Percentiles rank a stretch among this genome's conserved stretches.
Evolutionary conservation across 768 basidiomycete species (phyloP).

Genomic region (Tricholoma sp.): DNA sequence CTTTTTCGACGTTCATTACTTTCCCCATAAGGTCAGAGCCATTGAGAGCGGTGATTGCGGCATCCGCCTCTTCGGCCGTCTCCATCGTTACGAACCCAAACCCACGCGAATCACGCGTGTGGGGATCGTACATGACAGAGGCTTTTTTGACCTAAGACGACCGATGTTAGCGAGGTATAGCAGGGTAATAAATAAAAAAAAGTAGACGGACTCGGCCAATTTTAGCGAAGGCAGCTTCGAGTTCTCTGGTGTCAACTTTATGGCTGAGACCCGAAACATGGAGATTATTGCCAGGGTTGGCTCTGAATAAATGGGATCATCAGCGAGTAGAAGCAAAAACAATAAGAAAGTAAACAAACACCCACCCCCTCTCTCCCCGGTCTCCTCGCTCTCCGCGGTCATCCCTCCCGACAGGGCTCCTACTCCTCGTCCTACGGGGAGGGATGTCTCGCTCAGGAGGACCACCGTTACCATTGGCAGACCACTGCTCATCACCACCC

Average conservation of each 20-base stretch:
- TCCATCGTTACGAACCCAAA: constrained; percentile 81
- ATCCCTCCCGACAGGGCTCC: constrained; percentile 67
- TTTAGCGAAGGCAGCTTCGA: constrained; percentile 86
- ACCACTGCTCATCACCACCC: constrained; percentile 58
- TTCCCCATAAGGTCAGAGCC: constrained; percentile 86
- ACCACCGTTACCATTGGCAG: constrained; percentile 28
- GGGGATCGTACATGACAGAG: constrained; percentile 68
- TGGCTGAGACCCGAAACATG: constrained; percentile 56
- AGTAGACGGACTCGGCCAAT: constrained; percentile 68
- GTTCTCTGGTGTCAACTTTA: constrained; percentile 71
- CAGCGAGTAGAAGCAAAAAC: not conserved
- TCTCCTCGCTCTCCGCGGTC: not conserved
- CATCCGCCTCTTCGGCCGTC: constrained; percentile 82
- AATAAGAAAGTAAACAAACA: constrained; percentile 14
- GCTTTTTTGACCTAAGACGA: constrained; percentile 59
- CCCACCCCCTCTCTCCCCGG: constrained; percentile 49
- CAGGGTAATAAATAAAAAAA: not conserved
- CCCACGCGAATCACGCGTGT: constrained; percentile 59
- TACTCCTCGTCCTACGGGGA: constrained; percentile 67
- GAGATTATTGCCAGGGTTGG: constrained; percentile 65
- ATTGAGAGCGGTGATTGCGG: constrained; percentile 81
- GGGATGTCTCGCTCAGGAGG: constrained; percentile 45
- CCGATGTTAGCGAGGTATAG: not conserved
- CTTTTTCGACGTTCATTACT: constrained; percentile 84
- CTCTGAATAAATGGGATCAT: constrained; percentile 27